Evolutionary conservation across 805 yeast genomes (phyloP), one percentile per base, ranked within the genome.

Genomic region (Kodamaea hsintzibuensis): DNA sequence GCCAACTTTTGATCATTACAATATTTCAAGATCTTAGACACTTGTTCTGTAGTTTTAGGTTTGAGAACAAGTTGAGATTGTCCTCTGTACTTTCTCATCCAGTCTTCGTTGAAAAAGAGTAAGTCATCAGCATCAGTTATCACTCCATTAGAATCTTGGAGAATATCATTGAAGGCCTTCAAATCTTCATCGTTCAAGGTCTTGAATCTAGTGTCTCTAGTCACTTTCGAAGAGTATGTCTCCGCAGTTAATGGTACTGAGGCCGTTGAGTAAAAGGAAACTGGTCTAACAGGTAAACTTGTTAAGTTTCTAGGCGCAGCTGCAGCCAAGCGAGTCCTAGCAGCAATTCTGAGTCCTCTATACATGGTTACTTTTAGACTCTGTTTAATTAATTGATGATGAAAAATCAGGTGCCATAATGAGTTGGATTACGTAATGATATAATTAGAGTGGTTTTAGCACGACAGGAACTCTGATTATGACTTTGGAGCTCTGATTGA

Each of bases 21-120:
- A 71, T 91, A 87, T 67, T 83, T 84, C 65, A 93, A 66, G 57
- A 93, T 89, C 61, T 83, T 65, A 1, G 92, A 79, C 14, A 93
- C 86, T 69, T 92, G 92, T 57, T 86, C 84, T 1, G 90, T 83
- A 12, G 88, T 81, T 62, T 85, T 87, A 38, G 98, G 98, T 69
- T 87, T 89, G 59, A 92, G 76, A 1, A 91, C 91, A 27, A 93
- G 67, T 62, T 81, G 76, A 0, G 97, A 85, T 65, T 88, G 90
- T n/a, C 98, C 98, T 56, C 82, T 80, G 72, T 91, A 92, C 71
- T 92, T 92, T 65, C 89, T 81, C 96, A 91, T 92, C 91, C 96
- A 89, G 70, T 92, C 98, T 68, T 88, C 93, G 65, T 92, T 93
- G 79, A 74, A 89, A 55, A 81, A 81, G 17, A 80, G 77, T 42